Base-by-base conservation (phyloP, 768 basidiomycete genomes). In the Boletales sp. region DNA sequence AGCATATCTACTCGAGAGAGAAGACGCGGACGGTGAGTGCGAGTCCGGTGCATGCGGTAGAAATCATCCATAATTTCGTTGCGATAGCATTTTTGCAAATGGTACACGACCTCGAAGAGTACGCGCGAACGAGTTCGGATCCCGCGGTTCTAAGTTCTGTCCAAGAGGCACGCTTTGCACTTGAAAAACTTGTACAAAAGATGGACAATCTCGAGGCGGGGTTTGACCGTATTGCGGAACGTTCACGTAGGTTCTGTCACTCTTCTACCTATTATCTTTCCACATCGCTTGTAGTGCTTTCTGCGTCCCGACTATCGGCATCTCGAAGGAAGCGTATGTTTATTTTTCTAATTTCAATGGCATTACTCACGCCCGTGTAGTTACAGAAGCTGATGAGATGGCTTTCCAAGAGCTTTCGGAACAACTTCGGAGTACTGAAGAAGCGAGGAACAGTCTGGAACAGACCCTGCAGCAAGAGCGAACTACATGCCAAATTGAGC, bases 201-300 rank as follows among this genome's bases (percentile, higher is more conserved):
- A 89, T 97, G 83, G 90, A 95, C 52, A 76, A 73, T 21, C 73
- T 94, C 12, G 86, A 90, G 64, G 65, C 79, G 1, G 86, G 86
- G 2, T 94, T 97, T 60, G 93, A 94, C 58, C 80, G 83, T 54
- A 86, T 94, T 58, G 87, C 89, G 4, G 90, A 94, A 63, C 81
- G 87, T 41, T 90, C 89, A 51, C 66, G 92, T 92, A 64, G 48
- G 89, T 58, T 53, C 15, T 24, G 2, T 40, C n/a, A 4, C 19
- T 19, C 13, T 5, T 29, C 29, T 5, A 4, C 3, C 18, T 5
- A 32, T 35, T 2, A 9, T 38, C 17, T 49, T 43, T 13, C 44
- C 35, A 54, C 53, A n/a, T 51, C 15, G 36, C 27, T 50, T 47
- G 29, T 45, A 91, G 90, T 93, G 32, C 74, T 91, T 35, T 91